Conservation (phyloP, 2,329 filamentous ascomycete genomes). For the Aureobasidium zeae region DNA sequence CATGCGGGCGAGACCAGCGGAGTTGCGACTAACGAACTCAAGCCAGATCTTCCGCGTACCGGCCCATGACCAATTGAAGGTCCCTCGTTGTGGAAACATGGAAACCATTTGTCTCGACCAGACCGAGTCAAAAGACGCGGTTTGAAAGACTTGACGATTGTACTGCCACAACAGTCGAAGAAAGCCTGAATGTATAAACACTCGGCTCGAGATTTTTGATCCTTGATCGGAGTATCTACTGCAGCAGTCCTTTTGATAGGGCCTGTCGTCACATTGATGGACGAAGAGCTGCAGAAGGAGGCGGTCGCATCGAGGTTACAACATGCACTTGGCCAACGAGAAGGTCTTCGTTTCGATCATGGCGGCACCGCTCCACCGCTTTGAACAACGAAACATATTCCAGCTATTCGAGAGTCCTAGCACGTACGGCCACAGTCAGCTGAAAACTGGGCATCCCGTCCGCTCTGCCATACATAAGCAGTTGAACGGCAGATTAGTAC, state of each 20-base stretch:
- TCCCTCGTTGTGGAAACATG: conserved; percentile 2
- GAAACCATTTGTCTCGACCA: not conserved
- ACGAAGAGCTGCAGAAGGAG: not conserved
- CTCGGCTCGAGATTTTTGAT: not conserved
- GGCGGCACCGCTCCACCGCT: too few relatives aligned
- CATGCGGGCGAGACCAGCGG: conserved; percentile 1
- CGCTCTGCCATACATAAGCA: not conserved
- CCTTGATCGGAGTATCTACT: too few relatives aligned
- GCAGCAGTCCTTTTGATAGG: too few relatives aligned
- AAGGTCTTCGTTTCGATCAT: not conserved
- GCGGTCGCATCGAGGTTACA: not conserved
- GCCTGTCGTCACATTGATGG: not conserved
- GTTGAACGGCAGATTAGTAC: not conserved
- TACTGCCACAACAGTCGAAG: conserved; percentile 12
- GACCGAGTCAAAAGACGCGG: conserved; percentile 7
- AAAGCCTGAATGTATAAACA: not conserved
- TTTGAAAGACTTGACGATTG: not conserved
- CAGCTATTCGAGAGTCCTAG: not conserved
- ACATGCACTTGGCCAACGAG: not conserved
- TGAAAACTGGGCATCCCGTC: not conserved
- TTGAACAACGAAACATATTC: not conserved
- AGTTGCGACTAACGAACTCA: conserved; percentile 8
- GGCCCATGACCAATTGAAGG: conserved; percentile 1
- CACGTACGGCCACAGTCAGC: not conserved
- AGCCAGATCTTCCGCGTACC: conserved; percentile 6